phyloP scores from a whole-genome alignment of 2,329 filamentous ascomycete species.

The Xylariaceae sp. region DNA sequence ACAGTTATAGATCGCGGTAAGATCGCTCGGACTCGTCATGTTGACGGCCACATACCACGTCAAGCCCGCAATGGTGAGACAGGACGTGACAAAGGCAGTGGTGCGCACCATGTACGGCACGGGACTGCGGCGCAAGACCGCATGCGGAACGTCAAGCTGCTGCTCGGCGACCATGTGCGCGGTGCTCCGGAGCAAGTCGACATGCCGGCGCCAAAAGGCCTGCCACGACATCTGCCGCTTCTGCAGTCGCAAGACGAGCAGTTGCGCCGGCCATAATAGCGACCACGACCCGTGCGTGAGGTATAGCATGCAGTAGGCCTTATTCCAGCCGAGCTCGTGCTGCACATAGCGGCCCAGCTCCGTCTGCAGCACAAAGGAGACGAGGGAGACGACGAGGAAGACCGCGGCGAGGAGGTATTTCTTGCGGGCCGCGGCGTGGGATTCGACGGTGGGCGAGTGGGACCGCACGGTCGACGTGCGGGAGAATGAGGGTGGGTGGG shows the following conservation, averaged over 20 bases:
- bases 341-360: conserved; percentile 95
- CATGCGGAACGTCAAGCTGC: conserved; percentile 59
- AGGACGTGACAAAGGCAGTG: conserved; percentile 75
- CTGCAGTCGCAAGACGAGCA: conserved; percentile 72
- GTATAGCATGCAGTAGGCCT: conserved; percentile 99
- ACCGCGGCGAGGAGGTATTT: conserved; percentile 84
- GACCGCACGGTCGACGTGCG: conserved; percentile 69
- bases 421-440: conserved; percentile 61
- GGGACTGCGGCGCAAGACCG: conserved; percentile 37
- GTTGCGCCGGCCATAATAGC: conserved; percentile 79
- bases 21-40: conserved; percentile 83
- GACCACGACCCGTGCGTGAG: conserved; percentile 93
- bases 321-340: conserved; percentile 86
- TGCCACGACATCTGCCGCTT: conserved; percentile 74
- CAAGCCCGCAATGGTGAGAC: conserved; percentile 82
- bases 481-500: conserved; percentile 38
- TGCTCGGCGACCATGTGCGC: conserved; percentile 80
- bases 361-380: conserved; percentile 90
- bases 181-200: conserved; percentile 46
- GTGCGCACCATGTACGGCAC: conserved; percentile 69
- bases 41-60: conserved; percentile 96
- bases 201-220: conserved; percentile 71
- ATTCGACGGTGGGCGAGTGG: conserved; percentile 62
- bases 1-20: conserved; percentile 99
- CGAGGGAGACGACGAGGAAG: conserved; percentile 75